phyloP scores from a whole-genome alignment of 1,284 basidiomycete genomes.

The Pisolithus thermaeus region DNA sequence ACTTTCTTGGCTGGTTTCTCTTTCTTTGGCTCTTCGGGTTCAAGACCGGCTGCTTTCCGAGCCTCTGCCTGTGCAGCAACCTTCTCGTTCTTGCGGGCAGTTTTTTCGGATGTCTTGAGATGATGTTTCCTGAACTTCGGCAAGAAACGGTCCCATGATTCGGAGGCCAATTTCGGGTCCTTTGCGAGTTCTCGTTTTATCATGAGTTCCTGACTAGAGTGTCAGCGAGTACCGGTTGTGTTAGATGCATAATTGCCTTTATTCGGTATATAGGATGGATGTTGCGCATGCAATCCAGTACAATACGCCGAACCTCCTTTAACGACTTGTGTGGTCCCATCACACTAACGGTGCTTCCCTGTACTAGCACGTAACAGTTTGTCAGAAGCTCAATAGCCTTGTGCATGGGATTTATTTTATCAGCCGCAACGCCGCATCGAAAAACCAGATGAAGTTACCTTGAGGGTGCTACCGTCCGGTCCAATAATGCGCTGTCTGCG shows the following conservation, averaged over 20 bases:
- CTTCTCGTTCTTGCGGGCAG: conserved; percentile 75
- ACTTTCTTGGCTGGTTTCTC: conserved; percentile 78
- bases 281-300: conserved; percentile 99
- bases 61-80: conserved; percentile 52
- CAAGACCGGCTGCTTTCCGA: conserved; percentile 55
- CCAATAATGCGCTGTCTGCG: conserved; percentile 94
- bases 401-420: conserved; percentile 9
- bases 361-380: conserved; percentile 95
- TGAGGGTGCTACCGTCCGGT: conserved; percentile 93
- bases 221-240: conserved; percentile 5
- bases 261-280: conserved; percentile 99
- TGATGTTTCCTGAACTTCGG: conserved; percentile 95
- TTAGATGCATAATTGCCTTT: conserved; percentile 53
- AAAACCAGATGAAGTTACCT: conserved; percentile 40
- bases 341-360: conserved; percentile 96
- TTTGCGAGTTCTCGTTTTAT: conserved; percentile 97
- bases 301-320: conserved; percentile 93
- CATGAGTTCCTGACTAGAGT: conserved; percentile 83
- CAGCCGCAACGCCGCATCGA: background rate
- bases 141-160: conserved; percentile 97
- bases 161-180: conserved; percentile 91
- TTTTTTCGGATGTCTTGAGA: conserved; percentile 89
- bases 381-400: conserved; percentile 97
- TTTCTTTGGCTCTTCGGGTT: conserved; percentile 31
- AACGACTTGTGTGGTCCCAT: conserved; percentile 96